Evolutionary conservation across 1,284 basidiomycete species (phyloP).

Genomic region (Pascua guehoae): DNA sequence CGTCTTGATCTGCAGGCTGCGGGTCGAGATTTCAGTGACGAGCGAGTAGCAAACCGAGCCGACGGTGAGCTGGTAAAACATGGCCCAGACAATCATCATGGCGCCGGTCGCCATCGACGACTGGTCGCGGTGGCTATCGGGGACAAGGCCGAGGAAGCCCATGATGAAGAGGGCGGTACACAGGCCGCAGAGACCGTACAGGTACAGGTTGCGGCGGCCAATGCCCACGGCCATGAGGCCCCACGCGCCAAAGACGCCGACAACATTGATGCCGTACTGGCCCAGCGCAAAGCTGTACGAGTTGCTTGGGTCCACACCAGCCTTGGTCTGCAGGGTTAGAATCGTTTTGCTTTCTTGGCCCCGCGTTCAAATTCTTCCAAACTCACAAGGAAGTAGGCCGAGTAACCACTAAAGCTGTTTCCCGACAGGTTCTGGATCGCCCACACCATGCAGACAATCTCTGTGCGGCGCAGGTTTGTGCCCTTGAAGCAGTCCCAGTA

Average conservation of each 20-base stretch:
- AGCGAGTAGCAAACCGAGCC: constrained; percentile 44
- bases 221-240: constrained; percentile 46
- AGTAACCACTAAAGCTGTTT: constrained; percentile 36
- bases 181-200: constrained; percentile 51
- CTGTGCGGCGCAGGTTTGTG: constrained; percentile 41
- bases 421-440: constrained; percentile 45
- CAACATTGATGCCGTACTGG: constrained; percentile 37
- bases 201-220: constrained; percentile 52
- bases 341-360: neutral
- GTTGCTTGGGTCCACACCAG: constrained; percentile 45
- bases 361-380: neutral
- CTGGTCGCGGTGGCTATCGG: constrained; percentile 21
- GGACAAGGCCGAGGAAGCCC: constrained; percentile 51
- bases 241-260: constrained; percentile 44
- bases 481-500: constrained; percentile 54
- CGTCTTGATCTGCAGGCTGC: constrained; percentile 54
- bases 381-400: constrained; percentile 45
- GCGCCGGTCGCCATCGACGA: constrained; percentile 48
- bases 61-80: constrained; percentile 46
- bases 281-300: constrained; percentile 50
- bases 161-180: constrained; percentile 52
- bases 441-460: constrained; percentile 44
- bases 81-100: constrained; percentile 50
- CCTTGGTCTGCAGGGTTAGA: constrained; percentile 31
- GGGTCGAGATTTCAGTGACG: constrained; percentile 53